phyloP scores from a whole-genome alignment of 2,329 filamentous ascomycete genomes.

The Cladosporium sphaerospermum region DNA sequence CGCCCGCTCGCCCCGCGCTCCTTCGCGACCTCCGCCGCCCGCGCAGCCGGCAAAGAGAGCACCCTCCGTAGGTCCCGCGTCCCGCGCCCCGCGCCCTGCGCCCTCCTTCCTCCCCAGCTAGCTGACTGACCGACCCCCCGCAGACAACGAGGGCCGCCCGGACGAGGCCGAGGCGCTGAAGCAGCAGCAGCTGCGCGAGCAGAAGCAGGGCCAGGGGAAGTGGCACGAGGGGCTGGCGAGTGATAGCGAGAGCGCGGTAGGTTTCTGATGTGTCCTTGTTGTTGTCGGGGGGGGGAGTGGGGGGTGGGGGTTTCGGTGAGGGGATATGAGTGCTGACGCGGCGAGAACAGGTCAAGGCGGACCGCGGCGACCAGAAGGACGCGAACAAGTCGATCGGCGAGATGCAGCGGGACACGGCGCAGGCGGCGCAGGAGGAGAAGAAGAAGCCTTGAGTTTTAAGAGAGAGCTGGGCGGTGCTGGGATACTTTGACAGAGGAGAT shows the following conservation, averaged over 20 bases:
- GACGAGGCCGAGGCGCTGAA: conserved; percentile 49
- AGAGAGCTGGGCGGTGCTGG: not conserved
- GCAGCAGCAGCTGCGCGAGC: conserved; percentile 51
- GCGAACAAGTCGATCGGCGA: conserved; percentile 27
- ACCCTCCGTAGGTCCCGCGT: conserved; percentile 35
- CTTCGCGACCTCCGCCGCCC: conserved; percentile 35
- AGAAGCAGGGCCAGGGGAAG: conserved; percentile 57
- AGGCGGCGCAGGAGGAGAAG: conserved; percentile 26
- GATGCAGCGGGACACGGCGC: conserved; percentile 31
- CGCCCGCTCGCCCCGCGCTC: conserved; percentile 19
- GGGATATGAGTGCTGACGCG: not conserved
- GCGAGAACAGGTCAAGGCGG: conserved; percentile 29
- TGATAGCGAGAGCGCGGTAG: conserved; percentile 69
- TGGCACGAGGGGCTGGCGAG: conserved; percentile 75
- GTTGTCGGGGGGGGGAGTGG: not conserved
- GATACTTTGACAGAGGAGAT: not conserved
- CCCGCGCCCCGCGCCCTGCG: not conserved
- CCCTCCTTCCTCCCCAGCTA: not conserved
- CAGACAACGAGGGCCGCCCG: conserved; percentile 39
- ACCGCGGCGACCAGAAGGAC: conserved; percentile 28
- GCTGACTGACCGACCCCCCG: not conserved
- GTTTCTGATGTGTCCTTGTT: conserved; percentile 22
- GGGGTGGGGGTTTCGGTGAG: not conserved
- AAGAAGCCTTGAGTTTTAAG: not conserved
- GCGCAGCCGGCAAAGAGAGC: conserved; percentile 33